phyloP scores from a whole-genome alignment of 2,329 filamentous ascomycete species.

The Helicocarpus griseus region DNA sequence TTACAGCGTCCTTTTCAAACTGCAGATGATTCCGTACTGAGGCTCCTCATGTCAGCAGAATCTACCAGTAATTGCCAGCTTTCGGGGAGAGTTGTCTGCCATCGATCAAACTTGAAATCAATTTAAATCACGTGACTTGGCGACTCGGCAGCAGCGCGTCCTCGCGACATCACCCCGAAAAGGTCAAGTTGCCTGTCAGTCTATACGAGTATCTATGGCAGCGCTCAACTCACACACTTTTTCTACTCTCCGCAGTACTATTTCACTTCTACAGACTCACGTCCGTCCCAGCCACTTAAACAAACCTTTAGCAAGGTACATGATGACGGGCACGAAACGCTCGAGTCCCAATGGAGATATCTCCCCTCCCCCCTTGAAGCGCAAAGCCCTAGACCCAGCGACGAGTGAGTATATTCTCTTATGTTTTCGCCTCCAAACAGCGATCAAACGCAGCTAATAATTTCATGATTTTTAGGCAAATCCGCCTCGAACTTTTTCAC shows the following conservation, averaged over 20 bases:
- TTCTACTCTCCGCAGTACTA: neutral
- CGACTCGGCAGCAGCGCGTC: conserved; percentile 18
- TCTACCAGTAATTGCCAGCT: no score
- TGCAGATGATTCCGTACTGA: no score
- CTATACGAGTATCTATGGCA: neutral
- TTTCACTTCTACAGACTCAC: neutral
- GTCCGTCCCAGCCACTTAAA: neutral
- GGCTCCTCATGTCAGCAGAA: no score
- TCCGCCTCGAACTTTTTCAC: conserved; percentile 77
- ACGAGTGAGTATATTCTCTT: conserved; percentile 36
- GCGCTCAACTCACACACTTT: neutral
- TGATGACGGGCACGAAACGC: conserved; percentile 7
- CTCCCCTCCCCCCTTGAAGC: conserved; percentile 49
- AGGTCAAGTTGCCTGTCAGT: neutral
- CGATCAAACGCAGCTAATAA: conserved; percentile 9
- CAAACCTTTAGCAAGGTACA: neutral
- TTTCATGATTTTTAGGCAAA: conserved; percentile 19
- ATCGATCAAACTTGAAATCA: no score
- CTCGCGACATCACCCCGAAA: conserved; percentile 16
- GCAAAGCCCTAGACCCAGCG: conserved; percentile 44
- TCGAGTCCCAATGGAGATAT: conserved; percentile 24
- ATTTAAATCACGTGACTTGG: conserved; percentile 29
- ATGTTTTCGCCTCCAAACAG: neutral
- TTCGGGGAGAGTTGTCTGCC: neutral
- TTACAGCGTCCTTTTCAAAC: no score